Evolutionary conservation across 2,329 filamentous ascomycete genomes (phyloP).

Genomic region (Colletotrichum higginsianum): DNA sequence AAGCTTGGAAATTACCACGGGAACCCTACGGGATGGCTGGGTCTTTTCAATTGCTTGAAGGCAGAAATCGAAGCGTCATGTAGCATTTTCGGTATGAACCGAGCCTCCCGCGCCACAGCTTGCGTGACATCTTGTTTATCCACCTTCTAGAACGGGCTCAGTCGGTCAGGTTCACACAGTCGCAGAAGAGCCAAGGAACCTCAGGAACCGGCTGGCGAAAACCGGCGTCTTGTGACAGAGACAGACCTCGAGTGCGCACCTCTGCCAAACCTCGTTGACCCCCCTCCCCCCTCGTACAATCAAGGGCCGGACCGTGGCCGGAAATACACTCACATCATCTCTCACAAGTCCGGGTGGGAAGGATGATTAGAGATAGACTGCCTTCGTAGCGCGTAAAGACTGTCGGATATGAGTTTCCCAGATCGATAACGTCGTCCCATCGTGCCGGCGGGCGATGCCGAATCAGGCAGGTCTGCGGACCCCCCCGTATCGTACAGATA

Average conservation of each 20-base stretch:
- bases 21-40: too few relatives aligned
- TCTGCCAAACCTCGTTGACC: background rate
- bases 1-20: too few relatives aligned
- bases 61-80: too few relatives aligned
- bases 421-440: conserved; percentile 35
- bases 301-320: too few relatives aligned
- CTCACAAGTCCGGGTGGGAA: too few relatives aligned
- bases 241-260: background rate
- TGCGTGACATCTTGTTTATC: background rate
- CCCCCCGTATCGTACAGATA: background rate
- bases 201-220: background rate
- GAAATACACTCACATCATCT: too few relatives aligned
- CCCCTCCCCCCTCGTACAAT: too few relatives aligned
- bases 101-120: background rate
- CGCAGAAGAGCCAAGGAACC: background rate
- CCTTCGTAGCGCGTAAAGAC: too few relatives aligned
- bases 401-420: conserved; percentile 15
- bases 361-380: too few relatives aligned
- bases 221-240: background rate
- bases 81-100: conserved; percentile 17
- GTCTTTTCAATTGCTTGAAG: too few relatives aligned
- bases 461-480: conserved; percentile 40
- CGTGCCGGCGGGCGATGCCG: conserved; percentile 23
- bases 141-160: background rate
- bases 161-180: background rate